A percentile compares a stretch with the other conserved stretches of the same genome.
Evolutionary conservation across 2,329 filamentous ascomycete genomes (phyloP).

Genomic region (Mariannaea elegans): DNA sequence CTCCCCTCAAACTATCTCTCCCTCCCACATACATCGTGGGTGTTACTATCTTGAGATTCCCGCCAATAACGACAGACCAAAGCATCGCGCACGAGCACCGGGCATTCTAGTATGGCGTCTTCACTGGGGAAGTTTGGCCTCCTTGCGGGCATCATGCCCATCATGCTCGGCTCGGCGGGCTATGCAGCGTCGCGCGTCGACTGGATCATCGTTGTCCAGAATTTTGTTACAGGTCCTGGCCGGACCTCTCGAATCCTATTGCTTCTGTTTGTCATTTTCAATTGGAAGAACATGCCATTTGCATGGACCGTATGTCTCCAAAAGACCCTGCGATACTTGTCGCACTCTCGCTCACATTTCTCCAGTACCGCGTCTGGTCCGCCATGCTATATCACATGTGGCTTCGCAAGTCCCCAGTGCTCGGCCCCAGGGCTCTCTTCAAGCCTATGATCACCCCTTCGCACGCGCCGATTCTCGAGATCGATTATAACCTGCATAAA

Average conservation of each 20-base stretch:
- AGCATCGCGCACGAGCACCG: background rate
- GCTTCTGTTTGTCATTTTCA: constrained; percentile 66
- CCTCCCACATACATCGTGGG: background rate
- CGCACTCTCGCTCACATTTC: constrained; percentile 11
- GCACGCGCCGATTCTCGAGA: constrained; percentile 76
- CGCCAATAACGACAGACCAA: background rate
- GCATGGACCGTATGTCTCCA: constrained; percentile 75
- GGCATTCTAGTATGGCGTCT: constrained; percentile 43
- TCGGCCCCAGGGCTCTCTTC: constrained; percentile 74
- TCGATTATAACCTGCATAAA: constrained; percentile 88
- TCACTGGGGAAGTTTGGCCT: constrained; percentile 46
- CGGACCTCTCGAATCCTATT: constrained; percentile 61
- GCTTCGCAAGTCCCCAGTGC: constrained; percentile 56
- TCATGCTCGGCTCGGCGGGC: constrained; percentile 52
- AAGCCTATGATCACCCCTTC: constrained; percentile 73
- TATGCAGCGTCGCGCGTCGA: constrained; percentile 59
- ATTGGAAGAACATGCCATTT: constrained; percentile 78
- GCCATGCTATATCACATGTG: constrained; percentile 64
- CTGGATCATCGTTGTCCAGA: constrained; percentile 48
- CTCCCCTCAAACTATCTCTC: background rate
- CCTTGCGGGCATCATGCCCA: constrained; percentile 47
- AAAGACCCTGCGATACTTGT: background rate
- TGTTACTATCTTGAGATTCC: background rate
- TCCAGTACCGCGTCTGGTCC: constrained; percentile 66
- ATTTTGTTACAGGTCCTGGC: constrained; percentile 64